Conservation (phyloP, 2,329 filamentous ascomycete genomes). For the Diaporthe eres region DNA sequence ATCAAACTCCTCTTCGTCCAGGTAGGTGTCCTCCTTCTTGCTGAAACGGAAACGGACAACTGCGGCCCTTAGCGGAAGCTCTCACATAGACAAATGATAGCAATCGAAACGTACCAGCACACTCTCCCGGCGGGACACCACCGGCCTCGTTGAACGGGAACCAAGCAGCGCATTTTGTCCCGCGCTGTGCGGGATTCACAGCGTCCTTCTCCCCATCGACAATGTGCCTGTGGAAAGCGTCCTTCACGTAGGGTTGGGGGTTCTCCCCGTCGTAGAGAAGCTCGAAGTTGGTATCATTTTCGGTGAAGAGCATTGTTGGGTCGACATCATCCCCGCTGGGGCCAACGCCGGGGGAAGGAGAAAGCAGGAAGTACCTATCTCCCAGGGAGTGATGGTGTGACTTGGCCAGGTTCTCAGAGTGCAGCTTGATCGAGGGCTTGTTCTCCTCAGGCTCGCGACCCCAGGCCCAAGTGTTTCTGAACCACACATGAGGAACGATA, state of each 20-base stretch:
- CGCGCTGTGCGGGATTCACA: constrained; percentile 83
- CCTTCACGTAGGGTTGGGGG: constrained; percentile 88
- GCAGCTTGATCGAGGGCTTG: constrained; percentile 83
- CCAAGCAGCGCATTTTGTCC: constrained; percentile 93
- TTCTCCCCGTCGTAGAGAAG: constrained; percentile 84
- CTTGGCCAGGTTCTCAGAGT: constrained; percentile 77
- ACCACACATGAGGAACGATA: constrained; percentile 96
- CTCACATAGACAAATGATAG: constrained; percentile 51
- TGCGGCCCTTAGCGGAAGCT: constrained; percentile 45
- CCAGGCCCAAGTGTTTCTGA: constrained; percentile 98
- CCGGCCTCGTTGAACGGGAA: constrained; percentile 92
- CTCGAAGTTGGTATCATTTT: constrained; percentile 93
- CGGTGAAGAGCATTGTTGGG: constrained; percentile 90
- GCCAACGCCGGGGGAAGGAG: constrained; percentile 89
- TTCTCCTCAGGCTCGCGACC: constrained; percentile 81
- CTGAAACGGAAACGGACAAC: constrained; percentile 94
- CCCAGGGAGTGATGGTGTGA: constrained; percentile 87
- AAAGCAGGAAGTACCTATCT: constrained; percentile 85
- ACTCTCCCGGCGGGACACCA: constrained; percentile 90
- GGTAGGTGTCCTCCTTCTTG: constrained; percentile 79
- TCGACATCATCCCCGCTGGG: constrained; percentile 85
- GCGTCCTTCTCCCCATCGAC: constrained; percentile 85
- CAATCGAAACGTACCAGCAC: constrained; percentile 79
- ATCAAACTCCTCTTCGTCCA: constrained; percentile 95
- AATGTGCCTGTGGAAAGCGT: constrained; percentile 92